Percentiles rank a stretch among this genome's conserved stretches.
These are phyloP conservation scores for Aspergillus asperescens DNA, from an alignment of 495 filamentous ascomycete species.

Conservation along the genomic window DNA sequence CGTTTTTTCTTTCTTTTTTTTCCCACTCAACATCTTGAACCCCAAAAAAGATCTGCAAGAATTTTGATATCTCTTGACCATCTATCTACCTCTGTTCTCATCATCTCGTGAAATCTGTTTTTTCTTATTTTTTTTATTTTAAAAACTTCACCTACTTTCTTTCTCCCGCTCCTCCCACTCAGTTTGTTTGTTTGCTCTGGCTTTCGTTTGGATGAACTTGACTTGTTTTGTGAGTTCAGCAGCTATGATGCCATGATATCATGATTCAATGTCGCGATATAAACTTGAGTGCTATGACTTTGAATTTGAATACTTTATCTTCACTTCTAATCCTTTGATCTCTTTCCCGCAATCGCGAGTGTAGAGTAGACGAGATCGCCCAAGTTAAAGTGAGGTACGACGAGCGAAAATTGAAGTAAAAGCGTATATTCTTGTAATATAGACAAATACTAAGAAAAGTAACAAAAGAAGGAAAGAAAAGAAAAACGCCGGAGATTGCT, in stretches of 20 bases:
- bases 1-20: too few relatives aligned
- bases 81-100: conserved; percentile 1
- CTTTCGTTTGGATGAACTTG: background rate
- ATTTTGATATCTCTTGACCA: conserved; percentile 23
- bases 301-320: background rate
- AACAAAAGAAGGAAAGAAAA: conserved; percentile 4
- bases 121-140: background rate
- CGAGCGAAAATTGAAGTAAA: too few relatives aligned
- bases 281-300: conserved; percentile 13
- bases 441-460: too few relatives aligned
- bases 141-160: conserved; percentile 3
- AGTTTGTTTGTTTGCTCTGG: background rate
- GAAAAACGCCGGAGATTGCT: background rate
- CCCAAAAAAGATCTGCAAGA: background rate
- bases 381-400: too few relatives aligned
- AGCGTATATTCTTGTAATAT: too few relatives aligned
- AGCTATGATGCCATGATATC: conserved; percentile 9
- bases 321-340: background rate
- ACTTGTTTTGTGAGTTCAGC: background rate
- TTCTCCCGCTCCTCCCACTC: background rate
- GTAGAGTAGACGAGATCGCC: too few relatives aligned
- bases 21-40: conserved; percentile 2
- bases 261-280: conserved; percentile 15
- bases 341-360: too few relatives aligned
- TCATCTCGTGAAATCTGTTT: background rate